A percentile compares a stretch with the other conserved stretches of the same genome.
phyloP scores from a whole-genome alignment of 2,329 filamentous ascomycete genomes.

The Nemania diffusa region DNA sequence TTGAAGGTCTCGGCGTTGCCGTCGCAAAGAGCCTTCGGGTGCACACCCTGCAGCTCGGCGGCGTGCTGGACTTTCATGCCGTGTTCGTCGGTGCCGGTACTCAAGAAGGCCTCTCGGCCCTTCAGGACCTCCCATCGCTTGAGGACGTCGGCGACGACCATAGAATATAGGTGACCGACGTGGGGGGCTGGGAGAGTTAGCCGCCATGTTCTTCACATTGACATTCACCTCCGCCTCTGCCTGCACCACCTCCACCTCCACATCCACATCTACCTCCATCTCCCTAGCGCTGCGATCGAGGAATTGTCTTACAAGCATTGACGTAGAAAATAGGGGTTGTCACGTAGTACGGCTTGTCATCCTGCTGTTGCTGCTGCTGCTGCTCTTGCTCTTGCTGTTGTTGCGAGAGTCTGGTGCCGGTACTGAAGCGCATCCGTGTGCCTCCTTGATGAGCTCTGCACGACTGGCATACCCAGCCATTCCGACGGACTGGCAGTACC shows the following conservation, averaged over 20 bases:
- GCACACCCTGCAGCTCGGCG: constrained; percentile 74
- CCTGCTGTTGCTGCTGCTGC: constrained; percentile 15
- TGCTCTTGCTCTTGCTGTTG: neutral
- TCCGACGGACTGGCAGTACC: constrained; percentile 26
- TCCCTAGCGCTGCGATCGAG: neutral
- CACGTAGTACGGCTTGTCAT: constrained; percentile 86
- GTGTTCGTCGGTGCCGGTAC: constrained; percentile 96
- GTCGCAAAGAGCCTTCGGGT: constrained; percentile 89
- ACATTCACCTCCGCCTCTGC: no score
- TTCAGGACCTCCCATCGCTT: constrained; percentile 90
- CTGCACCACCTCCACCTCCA: no score
- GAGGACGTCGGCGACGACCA: constrained; percentile 88
- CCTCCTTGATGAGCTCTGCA: constrained; percentile 38
- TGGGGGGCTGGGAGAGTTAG: constrained; percentile 75
- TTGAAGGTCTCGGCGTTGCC: constrained; percentile 82
- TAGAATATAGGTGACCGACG: constrained; percentile 92
- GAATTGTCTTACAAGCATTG: constrained; percentile 76
- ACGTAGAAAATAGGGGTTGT: constrained; percentile 99
- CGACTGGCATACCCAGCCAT: constrained; percentile 45
- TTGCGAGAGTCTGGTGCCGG: constrained; percentile 28
- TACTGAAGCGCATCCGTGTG: constrained; percentile 41
- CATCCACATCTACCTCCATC: no score
- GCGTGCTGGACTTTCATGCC: constrained; percentile 97
- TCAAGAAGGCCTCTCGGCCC: constrained; percentile 76
- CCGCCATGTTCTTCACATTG: neutral